Percentiles rank a stretch among this genome's conserved stretches.
Evolutionary conservation across 352 stramenopile genomes (phyloP).

Genomic region (Phytopythium kandeliae): DNA sequence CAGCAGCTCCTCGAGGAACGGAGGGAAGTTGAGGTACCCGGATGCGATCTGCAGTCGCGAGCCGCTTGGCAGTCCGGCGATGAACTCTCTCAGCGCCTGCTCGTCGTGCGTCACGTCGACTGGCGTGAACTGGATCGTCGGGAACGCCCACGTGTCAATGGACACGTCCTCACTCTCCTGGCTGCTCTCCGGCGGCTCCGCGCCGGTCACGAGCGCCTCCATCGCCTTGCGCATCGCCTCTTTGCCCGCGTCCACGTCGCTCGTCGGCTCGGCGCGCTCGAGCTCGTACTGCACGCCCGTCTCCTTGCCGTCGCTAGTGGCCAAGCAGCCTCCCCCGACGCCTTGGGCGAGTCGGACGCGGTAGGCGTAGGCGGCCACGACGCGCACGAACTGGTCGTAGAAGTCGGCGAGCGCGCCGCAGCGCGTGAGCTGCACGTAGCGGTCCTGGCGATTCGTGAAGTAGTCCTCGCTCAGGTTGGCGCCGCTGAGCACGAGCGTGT

Average conservation of each 20-base stretch:
- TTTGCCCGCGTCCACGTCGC: slow-evolving; percentile 32
- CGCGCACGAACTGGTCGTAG: slow-evolving; percentile 66
- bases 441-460: slow-evolving; percentile 78
- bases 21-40: slow-evolving; percentile 78
- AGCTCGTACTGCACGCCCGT: slow-evolving; percentile 20
- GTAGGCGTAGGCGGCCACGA: slow-evolving; percentile 41
- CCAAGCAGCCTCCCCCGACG: neutral
- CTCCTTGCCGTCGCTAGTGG: neutral
- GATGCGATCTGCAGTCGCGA: slow-evolving; percentile 62
- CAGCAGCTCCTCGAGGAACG: slow-evolving; percentile 52
- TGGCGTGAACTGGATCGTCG: slow-evolving; percentile 70
- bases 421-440: slow-evolving; percentile 62
- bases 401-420: slow-evolving; percentile 47
- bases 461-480: slow-evolving; percentile 83
- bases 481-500: slow-evolving; percentile 73
- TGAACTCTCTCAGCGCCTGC: slow-evolving; percentile 37
- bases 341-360: slow-evolving; percentile 22
- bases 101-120: slow-evolving; percentile 57
- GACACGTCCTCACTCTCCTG: slow-evolving; percentile 7
- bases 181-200: neutral
- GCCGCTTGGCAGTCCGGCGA: slow-evolving; percentile 33
- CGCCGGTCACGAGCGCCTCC: slow-evolving; percentile 26
- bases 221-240: slow-evolving; percentile 34
- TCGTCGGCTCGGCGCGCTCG: slow-evolving; percentile 12
- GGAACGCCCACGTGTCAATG: slow-evolving; percentile 60